Percentiles rank a stretch among this genome's conserved stretches.
phyloP scores from a whole-genome alignment of 495 filamentous ascomycete genomes.

The Neurospora africana region DNA sequence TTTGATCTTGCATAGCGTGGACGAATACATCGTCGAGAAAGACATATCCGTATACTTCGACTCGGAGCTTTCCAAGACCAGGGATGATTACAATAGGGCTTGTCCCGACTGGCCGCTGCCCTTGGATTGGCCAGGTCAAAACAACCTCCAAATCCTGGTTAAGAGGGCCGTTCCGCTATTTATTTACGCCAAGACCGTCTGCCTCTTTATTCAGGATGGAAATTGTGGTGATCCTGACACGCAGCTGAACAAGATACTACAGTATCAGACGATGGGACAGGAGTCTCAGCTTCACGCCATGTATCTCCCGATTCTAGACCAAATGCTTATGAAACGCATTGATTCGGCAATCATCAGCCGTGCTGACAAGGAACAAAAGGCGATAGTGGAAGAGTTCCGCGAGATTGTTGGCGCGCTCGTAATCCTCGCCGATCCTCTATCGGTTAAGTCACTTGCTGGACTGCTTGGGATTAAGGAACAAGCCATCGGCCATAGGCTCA shows the following conservation, averaged over 20 bases:
- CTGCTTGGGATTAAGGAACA: slow-evolving; percentile 8
- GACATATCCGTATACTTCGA: slow-evolving; percentile 23
- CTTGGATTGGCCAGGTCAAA: slow-evolving; percentile 30
- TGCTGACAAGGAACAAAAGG: background rate
- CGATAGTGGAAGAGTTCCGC: slow-evolving; percentile 6
- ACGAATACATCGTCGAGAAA: slow-evolving; percentile 11
- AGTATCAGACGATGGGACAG: background rate
- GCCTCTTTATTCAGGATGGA: slow-evolving; percentile 21
- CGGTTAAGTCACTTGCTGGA: slow-evolving; percentile 14
- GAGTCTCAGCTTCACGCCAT: slow-evolving; percentile 20
- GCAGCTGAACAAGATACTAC: slow-evolving; percentile 11
- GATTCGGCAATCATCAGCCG: background rate
- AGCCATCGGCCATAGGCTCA: slow-evolving; percentile 12
- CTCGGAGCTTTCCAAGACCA: slow-evolving; percentile 10
- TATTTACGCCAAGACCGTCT: slow-evolving; percentile 34
- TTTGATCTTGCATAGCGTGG: slow-evolving; percentile 19
- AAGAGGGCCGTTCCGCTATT: slow-evolving; percentile 30
- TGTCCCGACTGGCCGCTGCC: slow-evolving; percentile 1
- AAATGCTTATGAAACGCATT: slow-evolving; percentile 1
- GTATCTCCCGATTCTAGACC: slow-evolving; percentile 16
- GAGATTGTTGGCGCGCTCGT: slow-evolving; percentile 21
- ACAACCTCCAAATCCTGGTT: slow-evolving; percentile 23
- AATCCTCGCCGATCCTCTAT: slow-evolving; percentile 21
- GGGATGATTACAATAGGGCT: slow-evolving; percentile 6
- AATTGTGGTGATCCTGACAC: background rate